Percentiles rank a stretch among this genome's conserved stretches.
Evolutionary conservation across 2,329 filamentous ascomycete genomes (phyloP).

Genomic region (Botrytis aclada): DNA sequence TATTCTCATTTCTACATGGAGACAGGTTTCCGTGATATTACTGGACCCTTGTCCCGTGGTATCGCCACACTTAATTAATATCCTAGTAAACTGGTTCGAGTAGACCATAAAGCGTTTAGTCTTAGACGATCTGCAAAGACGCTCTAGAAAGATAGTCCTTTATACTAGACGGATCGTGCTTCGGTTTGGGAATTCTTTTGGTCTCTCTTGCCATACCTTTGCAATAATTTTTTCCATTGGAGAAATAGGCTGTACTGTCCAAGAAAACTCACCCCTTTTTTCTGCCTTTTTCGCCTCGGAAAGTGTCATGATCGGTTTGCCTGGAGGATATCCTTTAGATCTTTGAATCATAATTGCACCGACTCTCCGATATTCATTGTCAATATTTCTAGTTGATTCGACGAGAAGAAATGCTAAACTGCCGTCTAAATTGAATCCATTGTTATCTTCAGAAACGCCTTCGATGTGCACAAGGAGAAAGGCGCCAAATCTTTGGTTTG

Average conservation of each 20-base stretch:
- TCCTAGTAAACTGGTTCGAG: background rate
- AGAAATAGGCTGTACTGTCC: background rate
- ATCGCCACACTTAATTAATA: background rate
- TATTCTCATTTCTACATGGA: background rate
- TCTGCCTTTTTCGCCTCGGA: constrained; percentile 7
- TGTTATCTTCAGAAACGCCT: constrained; percentile 3
- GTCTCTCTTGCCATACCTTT: constrained; percentile 6
- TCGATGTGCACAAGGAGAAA: constrained; percentile 19
- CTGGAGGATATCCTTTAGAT: background rate
- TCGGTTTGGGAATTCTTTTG: background rate
- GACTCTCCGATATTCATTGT: constrained; percentile 22
- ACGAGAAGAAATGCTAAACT: constrained; percentile 19
- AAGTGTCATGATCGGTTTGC: background rate
- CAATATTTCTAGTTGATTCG: constrained; percentile 18
- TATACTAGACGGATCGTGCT: constrained; percentile 12
- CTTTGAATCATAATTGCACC: constrained; percentile 12
- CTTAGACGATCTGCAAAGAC: background rate
- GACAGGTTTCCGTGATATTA: background rate
- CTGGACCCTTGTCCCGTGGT: background rate
- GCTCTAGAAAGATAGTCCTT: background rate
- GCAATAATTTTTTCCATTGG: background rate
- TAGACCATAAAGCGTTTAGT: background rate
- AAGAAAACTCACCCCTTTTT: constrained; percentile 1
- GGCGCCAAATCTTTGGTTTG: constrained; percentile 21
- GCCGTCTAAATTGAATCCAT: background rate